These are phyloP conservation scores for Singerocomus inundabilis DNA, from an alignment of 1,284 basidiomycete genomes.

Conservation along the genomic window DNA sequence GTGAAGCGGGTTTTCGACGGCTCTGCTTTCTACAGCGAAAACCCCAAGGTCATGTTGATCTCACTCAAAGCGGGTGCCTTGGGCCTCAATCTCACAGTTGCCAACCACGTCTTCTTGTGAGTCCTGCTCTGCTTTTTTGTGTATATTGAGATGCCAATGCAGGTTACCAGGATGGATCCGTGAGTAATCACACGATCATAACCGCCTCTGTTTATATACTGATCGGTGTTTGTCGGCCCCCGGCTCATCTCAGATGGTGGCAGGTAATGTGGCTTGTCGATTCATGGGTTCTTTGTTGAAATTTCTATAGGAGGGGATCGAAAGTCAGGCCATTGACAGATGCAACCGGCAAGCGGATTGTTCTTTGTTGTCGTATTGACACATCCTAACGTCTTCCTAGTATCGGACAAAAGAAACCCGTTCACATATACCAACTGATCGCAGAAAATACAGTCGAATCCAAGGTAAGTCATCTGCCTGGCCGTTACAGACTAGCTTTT, in stretches of 20 bases:
- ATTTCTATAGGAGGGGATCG: conserved; percentile 69
- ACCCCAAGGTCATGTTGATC: conserved; percentile 81
- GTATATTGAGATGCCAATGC: conserved; percentile 4
- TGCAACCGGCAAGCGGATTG: conserved; percentile 50
- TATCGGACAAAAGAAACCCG: conserved; percentile 78
- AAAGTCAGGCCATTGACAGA: conserved; percentile 86
- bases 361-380: neutral
- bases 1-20: conserved; percentile 16
- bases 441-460: conserved; percentile 86
- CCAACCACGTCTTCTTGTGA: conserved; percentile 86
- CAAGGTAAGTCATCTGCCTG: conserved; percentile 45
- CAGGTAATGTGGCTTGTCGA: conserved; percentile 41
- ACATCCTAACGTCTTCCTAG: conserved; percentile 37
- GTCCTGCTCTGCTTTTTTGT: conserved; percentile 30
- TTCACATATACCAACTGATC: conserved; percentile 86
- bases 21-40: conserved; percentile 35
- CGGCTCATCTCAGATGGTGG: conserved; percentile 57
- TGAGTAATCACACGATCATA: conserved; percentile 39
- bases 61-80: conserved; percentile 84
- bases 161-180: conserved; percentile 73
- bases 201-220: conserved; percentile 6
- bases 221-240: conserved; percentile 5
- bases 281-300: conserved; percentile 13
- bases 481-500: neutral
- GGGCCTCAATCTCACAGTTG: conserved; percentile 85